Evolutionary conservation across 2,329 filamentous ascomycete genomes (phyloP).

Genomic region (Lachnellula hyalina): DNA sequence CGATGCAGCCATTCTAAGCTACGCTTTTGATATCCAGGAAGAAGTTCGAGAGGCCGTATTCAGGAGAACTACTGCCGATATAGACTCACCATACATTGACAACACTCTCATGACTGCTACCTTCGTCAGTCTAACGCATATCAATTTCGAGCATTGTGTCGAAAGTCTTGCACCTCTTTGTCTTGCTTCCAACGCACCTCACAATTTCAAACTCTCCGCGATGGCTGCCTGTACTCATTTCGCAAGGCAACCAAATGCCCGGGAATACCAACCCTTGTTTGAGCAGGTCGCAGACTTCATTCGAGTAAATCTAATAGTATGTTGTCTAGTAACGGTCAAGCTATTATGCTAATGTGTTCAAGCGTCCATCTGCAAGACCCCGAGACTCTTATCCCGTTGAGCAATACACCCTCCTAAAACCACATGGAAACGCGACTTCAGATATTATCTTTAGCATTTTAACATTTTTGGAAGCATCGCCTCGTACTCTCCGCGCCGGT

Average conservation of each 20-base stretch:
- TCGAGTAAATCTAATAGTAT: slow-evolving; percentile 51
- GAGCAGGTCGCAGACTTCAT: slow-evolving; percentile 51
- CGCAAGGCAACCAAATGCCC: slow-evolving; percentile 45
- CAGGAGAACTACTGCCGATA: slow-evolving; percentile 42
- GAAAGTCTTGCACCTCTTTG: slow-evolving; percentile 53
- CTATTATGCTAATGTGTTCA: slow-evolving; percentile 10
- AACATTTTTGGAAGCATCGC: slow-evolving; percentile 51
- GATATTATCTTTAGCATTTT: slow-evolving; percentile 49
- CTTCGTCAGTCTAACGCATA: slow-evolving; percentile 58
- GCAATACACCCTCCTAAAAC: slow-evolving; percentile 36
- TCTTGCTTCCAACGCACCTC: slow-evolving; percentile 50
- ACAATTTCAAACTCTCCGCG: slow-evolving; percentile 56
- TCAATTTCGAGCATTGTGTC: slow-evolving; percentile 55
- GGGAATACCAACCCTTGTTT: slow-evolving; percentile 51
- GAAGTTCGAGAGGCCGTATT: slow-evolving; percentile 64
- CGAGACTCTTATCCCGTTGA: slow-evolving; percentile 32
- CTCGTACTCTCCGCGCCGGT: slow-evolving; percentile 43
- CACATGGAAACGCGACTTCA: slow-evolving; percentile 36
- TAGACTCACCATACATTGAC: slow-evolving; percentile 50
- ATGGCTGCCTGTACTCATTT: slow-evolving; percentile 60
- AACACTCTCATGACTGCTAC: slow-evolving; percentile 61
- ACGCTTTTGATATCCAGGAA: slow-evolving; percentile 64
- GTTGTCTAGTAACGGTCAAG: not conserved
- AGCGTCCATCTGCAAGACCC: slow-evolving; percentile 20
- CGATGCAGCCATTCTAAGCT: slow-evolving; percentile 54